Evolutionary conservation across 2,329 filamentous ascomycete genomes (phyloP).

Genomic region (Clonostachys rhizophaga): DNA sequence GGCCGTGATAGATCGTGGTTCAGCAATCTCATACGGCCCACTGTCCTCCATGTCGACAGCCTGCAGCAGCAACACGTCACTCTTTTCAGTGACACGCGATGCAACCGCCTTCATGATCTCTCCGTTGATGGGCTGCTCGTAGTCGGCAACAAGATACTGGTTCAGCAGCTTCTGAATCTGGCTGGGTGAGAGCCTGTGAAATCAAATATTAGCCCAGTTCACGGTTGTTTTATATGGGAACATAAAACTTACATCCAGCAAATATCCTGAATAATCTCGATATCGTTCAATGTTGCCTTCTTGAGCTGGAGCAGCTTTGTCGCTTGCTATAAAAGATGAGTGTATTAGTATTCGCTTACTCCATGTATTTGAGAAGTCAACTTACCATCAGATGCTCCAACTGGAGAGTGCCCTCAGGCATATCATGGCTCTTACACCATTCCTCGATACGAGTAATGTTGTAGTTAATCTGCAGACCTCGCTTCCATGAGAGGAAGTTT

Average conservation of each 20-base stretch:
- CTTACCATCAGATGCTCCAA: constrained; percentile 93
- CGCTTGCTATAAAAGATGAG: constrained; percentile 63
- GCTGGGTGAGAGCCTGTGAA: constrained; percentile 81
- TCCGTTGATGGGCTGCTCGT: constrained; percentile 98
- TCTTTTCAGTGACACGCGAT: constrained; percentile 95
- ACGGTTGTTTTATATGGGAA: neutral
- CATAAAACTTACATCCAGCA: constrained; percentile 86
- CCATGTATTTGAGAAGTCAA: neutral
- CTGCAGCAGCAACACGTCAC: constrained; percentile 86
- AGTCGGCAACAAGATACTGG: constrained; percentile 97
- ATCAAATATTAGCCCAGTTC: neutral
- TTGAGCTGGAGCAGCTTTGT: constrained; percentile 97
- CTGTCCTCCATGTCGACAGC: constrained; percentile 99
- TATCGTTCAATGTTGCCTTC: constrained; percentile 98
- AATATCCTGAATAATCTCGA: constrained; percentile 99
- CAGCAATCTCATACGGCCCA: constrained; percentile 96
- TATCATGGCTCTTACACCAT: constrained; percentile 99
- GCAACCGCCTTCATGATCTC: constrained; percentile 99
- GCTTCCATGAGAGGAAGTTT: constrained; percentile 99
- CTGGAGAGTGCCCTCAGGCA: constrained; percentile 96
- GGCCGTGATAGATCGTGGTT: constrained; percentile 91
- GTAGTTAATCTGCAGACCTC: constrained; percentile 98
- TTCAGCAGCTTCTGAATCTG: constrained; percentile 99
- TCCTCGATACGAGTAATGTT: constrained; percentile 99
- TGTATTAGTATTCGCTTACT: constrained; percentile 9